These are phyloP conservation scores for Lophiotrema nucula DNA, from an alignment of 495 filamentous ascomycete genomes.

Conservation along the genomic window DNA sequence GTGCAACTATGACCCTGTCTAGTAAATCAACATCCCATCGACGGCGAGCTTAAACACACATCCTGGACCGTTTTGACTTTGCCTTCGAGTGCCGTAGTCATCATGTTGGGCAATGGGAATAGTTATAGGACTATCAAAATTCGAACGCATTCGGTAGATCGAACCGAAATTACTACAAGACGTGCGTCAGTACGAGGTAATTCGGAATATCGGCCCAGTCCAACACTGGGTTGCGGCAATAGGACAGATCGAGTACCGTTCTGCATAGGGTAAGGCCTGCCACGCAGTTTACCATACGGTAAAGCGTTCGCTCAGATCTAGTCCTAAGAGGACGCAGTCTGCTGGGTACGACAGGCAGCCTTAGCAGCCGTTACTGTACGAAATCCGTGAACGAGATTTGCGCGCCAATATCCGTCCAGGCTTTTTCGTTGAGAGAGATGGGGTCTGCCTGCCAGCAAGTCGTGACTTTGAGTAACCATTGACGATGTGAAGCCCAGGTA, in stretches of 20 bases:
- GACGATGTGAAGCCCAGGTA: neutral
- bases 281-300: neutral
- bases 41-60: neutral
- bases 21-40: conserved; percentile 4
- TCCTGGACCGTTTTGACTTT: neutral
- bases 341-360: neutral
- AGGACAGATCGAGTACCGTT: neutral
- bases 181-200: too few species aligned
- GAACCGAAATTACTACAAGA: too few species aligned
- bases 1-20: neutral
- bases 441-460: neutral
- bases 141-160: neutral
- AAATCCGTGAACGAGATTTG: neutral
- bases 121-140: neutral
- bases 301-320: neutral
- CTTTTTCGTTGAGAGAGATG: neutral
- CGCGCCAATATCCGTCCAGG: too few species aligned
- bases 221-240: neutral
- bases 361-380: conserved; percentile 7
- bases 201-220: neutral
- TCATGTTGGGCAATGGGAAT: too few species aligned
- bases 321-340: neutral
- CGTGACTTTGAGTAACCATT: neutral
- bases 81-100: too few species aligned
- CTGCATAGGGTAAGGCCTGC: neutral